Conservation (phyloP, 148 eudicot genomes). For the Arctostaphylos glauca region DNA sequence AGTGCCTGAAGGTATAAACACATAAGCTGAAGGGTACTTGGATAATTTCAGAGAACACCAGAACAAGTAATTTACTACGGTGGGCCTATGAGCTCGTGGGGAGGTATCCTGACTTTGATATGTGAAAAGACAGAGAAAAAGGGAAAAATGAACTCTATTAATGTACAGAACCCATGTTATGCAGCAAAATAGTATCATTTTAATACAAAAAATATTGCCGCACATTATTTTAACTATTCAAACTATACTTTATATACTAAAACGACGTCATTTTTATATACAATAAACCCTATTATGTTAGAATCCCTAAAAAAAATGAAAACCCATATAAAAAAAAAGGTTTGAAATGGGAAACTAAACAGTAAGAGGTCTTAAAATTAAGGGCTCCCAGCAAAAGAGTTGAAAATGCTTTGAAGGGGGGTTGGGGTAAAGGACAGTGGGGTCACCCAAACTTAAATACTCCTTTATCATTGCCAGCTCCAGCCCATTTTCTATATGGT, state of each 20-base stretch:
- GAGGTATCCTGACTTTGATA: neutral
- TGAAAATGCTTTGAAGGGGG: neutral
- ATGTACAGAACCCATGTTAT: no score
- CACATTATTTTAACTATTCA: no score
- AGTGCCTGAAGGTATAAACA: neutral
- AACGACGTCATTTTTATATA: no score
- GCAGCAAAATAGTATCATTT: no score
- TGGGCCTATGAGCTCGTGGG: slow-evolving; percentile 19
- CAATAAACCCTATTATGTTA: no score
- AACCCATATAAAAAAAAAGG: neutral
- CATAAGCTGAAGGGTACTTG: neutral
- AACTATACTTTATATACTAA: no score
- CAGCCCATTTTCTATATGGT: slow-evolving; percentile 18
- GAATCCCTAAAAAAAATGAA: no score
- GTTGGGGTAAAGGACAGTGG: slow-evolving; percentile 14
- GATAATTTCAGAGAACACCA: neutral
- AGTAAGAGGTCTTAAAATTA: neutral
- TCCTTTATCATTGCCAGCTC: slow-evolving; percentile 21
- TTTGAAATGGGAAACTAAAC: neutral
- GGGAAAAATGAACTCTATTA: no score
- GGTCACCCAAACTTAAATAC: slow-evolving; percentile 10
- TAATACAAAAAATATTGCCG: no score
- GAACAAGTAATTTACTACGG: neutral
- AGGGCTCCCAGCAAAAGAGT: neutral
- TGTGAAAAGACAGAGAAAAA: neutral